Evolutionary conservation across 2,329 filamentous ascomycete species (phyloP).

Genomic region (Ampelomyces quisqualis): DNA sequence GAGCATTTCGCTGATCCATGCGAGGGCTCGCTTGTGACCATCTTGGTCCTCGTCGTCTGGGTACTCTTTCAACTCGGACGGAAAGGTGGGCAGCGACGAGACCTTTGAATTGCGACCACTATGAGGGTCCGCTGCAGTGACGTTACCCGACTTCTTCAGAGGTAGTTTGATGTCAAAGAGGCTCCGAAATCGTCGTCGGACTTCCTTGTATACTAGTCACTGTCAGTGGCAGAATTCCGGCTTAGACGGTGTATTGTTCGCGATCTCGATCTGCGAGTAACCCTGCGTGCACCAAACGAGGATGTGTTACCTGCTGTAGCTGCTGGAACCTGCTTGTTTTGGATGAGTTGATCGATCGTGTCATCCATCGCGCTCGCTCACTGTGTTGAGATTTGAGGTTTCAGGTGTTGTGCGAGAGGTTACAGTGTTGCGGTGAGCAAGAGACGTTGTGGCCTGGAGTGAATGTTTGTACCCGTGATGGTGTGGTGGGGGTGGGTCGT

Average conservation of each 20-base stretch:
- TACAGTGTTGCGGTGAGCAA: background rate
- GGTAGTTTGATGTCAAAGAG: conserved; percentile 4
- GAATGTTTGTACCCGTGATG: background rate
- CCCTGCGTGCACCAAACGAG: background rate
- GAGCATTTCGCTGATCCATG: conserved; percentile 15
- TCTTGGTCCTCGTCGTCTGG: conserved; percentile 3
- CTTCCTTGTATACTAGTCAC: background rate
- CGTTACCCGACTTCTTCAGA: background rate
- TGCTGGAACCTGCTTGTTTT: too few species aligned
- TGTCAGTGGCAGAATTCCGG: too few species aligned
- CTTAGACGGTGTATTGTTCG: too few species aligned
- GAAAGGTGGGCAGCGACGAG: background rate
- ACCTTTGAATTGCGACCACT: background rate
- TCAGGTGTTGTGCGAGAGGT: too few species aligned
- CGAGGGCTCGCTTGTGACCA: conserved; percentile 7
- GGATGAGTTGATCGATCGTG: too few species aligned
- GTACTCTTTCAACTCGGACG: background rate
- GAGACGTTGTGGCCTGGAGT: background rate
- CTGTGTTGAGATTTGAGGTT: too few species aligned
- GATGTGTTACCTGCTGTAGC: too few species aligned
- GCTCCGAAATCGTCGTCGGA: background rate
- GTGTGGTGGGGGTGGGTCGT: background rate
- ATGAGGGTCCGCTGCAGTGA: background rate
- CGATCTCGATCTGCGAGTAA: too few species aligned
- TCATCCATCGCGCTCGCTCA: too few species aligned